phyloP scores from a whole-genome alignment of 208 protist genomes.

The Wallacemonas rigidus region DNA sequence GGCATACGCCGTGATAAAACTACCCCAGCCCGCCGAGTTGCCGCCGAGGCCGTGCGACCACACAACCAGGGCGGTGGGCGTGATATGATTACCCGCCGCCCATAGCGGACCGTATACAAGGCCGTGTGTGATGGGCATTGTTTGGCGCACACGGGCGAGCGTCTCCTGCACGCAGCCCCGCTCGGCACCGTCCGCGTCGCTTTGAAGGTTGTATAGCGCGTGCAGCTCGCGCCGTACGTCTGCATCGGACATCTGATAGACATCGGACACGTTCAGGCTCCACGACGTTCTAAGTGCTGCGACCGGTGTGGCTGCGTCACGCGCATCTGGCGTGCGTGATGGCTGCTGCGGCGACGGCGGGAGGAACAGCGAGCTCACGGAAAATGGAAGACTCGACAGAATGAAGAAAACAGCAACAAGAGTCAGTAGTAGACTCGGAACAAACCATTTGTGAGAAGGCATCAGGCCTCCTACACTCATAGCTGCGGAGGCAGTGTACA shows the following conservation, averaged over 20 bases:
- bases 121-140: conserved; percentile 56
- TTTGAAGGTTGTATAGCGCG: conserved; percentile 60
- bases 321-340: too few relatives aligned
- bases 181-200: conserved; percentile 72
- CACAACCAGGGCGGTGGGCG: conserved; percentile 84
- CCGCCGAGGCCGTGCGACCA: conserved; percentile 92
- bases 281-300: too few relatives aligned
- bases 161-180: conserved; percentile 61
- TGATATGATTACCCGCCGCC: conserved; percentile 64
- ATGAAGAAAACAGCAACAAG: too few relatives aligned
- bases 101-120: conserved; percentile 67
- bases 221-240: conserved; percentile 75
- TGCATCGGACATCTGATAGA: conserved; percentile 32
- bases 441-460: too few relatives aligned
- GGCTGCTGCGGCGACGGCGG: too few relatives aligned
- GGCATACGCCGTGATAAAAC: conserved; percentile 60
- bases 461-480: too few relatives aligned
- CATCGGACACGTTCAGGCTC: background rate
- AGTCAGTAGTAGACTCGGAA: too few relatives aligned
- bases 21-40: conserved; percentile 84
- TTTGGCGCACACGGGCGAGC: conserved; percentile 46
- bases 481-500: too few relatives aligned
- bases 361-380: too few relatives aligned
- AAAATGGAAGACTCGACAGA: too few relatives aligned
- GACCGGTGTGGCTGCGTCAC: too few relatives aligned